These are phyloP conservation scores for Tricholoma hemisulphureum DNA, from an alignment of 768 basidiomycete species.

Conservation along the genomic window DNA sequence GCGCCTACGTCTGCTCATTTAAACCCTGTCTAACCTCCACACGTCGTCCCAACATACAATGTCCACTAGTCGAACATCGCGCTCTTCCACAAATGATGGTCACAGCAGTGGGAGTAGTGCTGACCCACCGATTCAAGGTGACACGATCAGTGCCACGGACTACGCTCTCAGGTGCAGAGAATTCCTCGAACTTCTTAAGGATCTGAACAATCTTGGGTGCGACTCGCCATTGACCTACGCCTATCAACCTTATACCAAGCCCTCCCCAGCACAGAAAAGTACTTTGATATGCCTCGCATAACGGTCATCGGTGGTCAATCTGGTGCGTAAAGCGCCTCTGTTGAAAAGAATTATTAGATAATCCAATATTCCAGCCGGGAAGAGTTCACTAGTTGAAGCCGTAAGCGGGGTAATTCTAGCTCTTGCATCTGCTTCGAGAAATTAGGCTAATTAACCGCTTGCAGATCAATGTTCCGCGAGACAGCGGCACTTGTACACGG, in stretches of 20 bases:
- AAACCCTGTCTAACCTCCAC: too few species aligned
- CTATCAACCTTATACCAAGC: not conserved
- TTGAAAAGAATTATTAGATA: too few species aligned
- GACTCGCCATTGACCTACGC: not conserved
- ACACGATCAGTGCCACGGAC: conserved; percentile 9
- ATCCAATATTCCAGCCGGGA: conserved; percentile 47
- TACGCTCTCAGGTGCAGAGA: conserved; percentile 41
- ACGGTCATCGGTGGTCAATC: conserved; percentile 46
- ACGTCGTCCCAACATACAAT: too few species aligned
- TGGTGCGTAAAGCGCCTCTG: too few species aligned
- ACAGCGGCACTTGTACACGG: conserved; percentile 61
- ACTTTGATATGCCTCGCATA: conserved; percentile 49
- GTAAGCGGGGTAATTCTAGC: conserved; percentile 46
- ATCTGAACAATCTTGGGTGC: conserved; percentile 42
- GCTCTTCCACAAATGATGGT: too few species aligned
- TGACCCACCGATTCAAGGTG: too few species aligned
- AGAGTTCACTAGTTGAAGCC: conserved; percentile 59
- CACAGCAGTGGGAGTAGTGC: too few species aligned
- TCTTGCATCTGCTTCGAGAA: not conserved
- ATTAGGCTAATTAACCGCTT: not conserved
- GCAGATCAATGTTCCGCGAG: conserved; percentile 62
- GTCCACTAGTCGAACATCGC: too few species aligned
- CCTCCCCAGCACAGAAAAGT: conserved; percentile 31
- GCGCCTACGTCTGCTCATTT: too few species aligned
- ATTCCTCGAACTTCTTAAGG: conserved; percentile 37